Evolutionary conservation across 371 early-diverging fungal species (phyloP).

Genomic region (Mucor ambiguus): DNA sequence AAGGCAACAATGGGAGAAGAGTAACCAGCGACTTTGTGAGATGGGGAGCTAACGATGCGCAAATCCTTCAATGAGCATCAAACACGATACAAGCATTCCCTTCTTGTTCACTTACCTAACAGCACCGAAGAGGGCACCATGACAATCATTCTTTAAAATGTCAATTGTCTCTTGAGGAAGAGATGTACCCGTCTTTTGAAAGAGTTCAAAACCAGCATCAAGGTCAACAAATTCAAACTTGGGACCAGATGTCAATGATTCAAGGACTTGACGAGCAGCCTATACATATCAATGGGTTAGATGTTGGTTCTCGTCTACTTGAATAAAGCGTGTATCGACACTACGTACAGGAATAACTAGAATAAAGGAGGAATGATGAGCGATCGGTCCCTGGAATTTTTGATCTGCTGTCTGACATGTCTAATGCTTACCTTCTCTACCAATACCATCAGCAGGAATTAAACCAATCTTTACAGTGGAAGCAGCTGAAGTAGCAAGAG

Average conservation of each 20-base stretch:
- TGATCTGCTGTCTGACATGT: background rate
- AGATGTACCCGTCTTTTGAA: conserved; percentile 89
- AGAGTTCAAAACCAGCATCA: conserved; percentile 94
- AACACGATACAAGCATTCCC: background rate
- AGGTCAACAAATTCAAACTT: conserved; percentile 79
- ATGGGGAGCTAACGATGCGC: conserved; percentile 76
- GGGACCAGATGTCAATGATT: conserved; percentile 65
- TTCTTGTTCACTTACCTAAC: conserved; percentile 69
- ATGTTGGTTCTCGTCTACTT: background rate
- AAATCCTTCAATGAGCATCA: background rate
- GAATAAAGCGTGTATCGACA: background rate
- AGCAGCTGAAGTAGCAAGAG: conserved; percentile 52
- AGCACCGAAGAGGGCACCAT: conserved; percentile 96
- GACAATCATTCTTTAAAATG: conserved; percentile 75
- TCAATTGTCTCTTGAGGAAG: conserved; percentile 87
- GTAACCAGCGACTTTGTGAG: conserved; percentile 95
- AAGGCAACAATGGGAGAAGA: conserved; percentile 95
- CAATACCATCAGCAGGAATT: conserved; percentile 96
- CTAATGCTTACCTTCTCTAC: conserved; percentile 69
- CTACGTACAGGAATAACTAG: conserved; percentile 35
- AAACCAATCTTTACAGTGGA: conserved; percentile 82
- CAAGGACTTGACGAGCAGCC: conserved; percentile 89
- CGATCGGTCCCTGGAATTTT: background rate
- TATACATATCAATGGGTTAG: conserved; percentile 25
- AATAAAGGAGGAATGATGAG: background rate